phyloP scores from a whole-genome alignment of 257 asterid species.

The Solanum paucissectum region DNA sequence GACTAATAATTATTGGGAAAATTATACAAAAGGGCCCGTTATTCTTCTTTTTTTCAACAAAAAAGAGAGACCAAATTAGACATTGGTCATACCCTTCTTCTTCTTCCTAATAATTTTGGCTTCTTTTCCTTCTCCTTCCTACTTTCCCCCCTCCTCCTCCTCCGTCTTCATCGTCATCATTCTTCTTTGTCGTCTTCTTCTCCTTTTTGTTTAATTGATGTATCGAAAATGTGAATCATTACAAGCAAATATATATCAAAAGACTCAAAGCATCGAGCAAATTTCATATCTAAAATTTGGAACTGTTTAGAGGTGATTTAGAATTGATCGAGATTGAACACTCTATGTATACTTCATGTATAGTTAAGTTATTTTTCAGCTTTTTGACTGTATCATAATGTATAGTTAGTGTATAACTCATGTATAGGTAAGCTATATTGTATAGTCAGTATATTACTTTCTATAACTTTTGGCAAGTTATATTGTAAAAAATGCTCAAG shows the following conservation, averaged over 20 bases:
- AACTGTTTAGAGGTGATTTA: not conserved
- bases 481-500: not conserved
- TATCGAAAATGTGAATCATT: not conserved
- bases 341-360: not conserved
- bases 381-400: not conserved
- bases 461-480: not conserved
- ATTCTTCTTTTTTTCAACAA: not conserved
- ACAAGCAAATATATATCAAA: not conserved
- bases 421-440: not conserved
- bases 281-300: not conserved
- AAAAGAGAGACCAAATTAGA: not conserved
- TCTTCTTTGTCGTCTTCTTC: not conserved
- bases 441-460: no score
- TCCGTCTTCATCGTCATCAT: not conserved
- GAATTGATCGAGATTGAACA: not conserved
- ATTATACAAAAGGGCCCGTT: not conserved
- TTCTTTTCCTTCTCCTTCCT: not conserved
- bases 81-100: not conserved
- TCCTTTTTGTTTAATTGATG: not conserved
- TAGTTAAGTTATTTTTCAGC: not conserved
- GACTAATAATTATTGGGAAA: not conserved
- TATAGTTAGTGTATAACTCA: not conserved
- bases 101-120: not conserved
- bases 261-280: not conserved
- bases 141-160: not conserved